Conservation (phyloP, 805 yeast genomes). For the Cyberlindnera maclurae region DNA sequence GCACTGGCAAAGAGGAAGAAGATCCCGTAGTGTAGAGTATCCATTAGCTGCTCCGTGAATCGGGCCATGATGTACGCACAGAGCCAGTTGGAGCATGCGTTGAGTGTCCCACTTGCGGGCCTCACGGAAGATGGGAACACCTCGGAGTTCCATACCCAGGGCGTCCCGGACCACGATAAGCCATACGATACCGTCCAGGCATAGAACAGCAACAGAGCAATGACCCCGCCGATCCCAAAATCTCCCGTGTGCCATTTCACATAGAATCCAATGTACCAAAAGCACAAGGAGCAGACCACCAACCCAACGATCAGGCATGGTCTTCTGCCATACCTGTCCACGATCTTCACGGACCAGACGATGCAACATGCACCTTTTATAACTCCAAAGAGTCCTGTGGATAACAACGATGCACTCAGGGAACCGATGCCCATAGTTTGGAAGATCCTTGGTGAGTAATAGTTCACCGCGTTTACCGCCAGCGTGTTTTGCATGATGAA, state of each 20-base stretch:
- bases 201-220: constrained; percentile 14
- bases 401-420: constrained; percentile 35
- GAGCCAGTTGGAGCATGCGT: constrained; percentile 14
- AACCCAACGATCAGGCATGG: constrained; percentile 7
- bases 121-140: constrained; percentile 12
- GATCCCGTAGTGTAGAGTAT: constrained; percentile 12
- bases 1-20: constrained; percentile 20
- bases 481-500: constrained; percentile 39
- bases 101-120: constrained; percentile 7
- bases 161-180: constrained; percentile 13
- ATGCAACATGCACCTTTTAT: constrained; percentile 28
- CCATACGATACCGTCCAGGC: constrained; percentile 16
- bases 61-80: constrained; percentile 17
- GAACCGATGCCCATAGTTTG: constrained; percentile 41
- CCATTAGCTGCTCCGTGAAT: constrained; percentile 13
- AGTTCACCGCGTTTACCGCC: constrained; percentile 44
- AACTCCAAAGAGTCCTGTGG: constrained; percentile 48
- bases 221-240: constrained; percentile 5
- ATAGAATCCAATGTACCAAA: constrained; percentile 14
- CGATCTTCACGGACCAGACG: constrained; percentile 11
- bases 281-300: constrained; percentile 11
- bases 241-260: constrained; percentile 4
- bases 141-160: constrained; percentile 18
- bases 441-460: constrained; percentile 46
- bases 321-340: constrained; percentile 15